These are phyloP conservation scores for Lentinus polychrous DNA, from an alignment of 1,284 basidiomycete genomes.

Conservation along the genomic window DNA sequence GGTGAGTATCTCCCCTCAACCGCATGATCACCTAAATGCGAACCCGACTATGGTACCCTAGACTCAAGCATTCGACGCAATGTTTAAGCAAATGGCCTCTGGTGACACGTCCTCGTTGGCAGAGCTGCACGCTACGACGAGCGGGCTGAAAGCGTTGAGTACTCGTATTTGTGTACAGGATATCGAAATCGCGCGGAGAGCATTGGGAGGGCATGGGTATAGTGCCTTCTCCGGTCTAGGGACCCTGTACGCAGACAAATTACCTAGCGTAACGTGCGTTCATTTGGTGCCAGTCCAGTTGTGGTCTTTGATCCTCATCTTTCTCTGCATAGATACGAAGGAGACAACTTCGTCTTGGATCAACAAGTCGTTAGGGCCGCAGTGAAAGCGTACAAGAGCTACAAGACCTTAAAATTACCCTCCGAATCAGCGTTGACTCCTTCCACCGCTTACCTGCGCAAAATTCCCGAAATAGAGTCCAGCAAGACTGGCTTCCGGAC, in stretches of 20 bases:
- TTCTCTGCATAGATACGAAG: conserved; percentile 53
- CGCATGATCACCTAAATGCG: neutral
- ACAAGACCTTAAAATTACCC: conserved; percentile 22
- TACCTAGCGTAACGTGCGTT: conserved; percentile 58
- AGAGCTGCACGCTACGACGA: conserved; percentile 68
- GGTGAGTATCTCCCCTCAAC: conserved; percentile 34
- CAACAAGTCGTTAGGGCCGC: conserved; percentile 68
- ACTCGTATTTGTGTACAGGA: conserved; percentile 49
- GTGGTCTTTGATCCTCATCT: neutral
- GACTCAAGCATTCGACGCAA: conserved; percentile 42
- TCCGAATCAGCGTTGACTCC: conserved; percentile 30
- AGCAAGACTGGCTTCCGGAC: conserved; percentile 5
- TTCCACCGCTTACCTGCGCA: conserved; percentile 46
- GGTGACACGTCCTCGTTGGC: conserved; percentile 57
- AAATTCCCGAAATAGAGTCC: conserved; percentile 27
- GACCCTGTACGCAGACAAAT: conserved; percentile 53
- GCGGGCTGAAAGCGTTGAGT: conserved; percentile 63
- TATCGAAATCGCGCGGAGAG: conserved; percentile 61
- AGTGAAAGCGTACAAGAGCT: conserved; percentile 46
- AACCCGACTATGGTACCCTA: conserved; percentile 18
- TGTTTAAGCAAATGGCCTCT: conserved; percentile 42
- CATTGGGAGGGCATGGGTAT: conserved; percentile 77
- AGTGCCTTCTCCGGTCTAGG: conserved; percentile 66
- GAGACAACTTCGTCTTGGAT: conserved; percentile 73
- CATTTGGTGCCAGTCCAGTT: neutral